A percentile compares a stretch with the other conserved stretches of the same genome.
phyloP scores from a whole-genome alignment of 2,329 filamentous ascomycete genomes.

The Colletotrichum gloeosporioides region DNA sequence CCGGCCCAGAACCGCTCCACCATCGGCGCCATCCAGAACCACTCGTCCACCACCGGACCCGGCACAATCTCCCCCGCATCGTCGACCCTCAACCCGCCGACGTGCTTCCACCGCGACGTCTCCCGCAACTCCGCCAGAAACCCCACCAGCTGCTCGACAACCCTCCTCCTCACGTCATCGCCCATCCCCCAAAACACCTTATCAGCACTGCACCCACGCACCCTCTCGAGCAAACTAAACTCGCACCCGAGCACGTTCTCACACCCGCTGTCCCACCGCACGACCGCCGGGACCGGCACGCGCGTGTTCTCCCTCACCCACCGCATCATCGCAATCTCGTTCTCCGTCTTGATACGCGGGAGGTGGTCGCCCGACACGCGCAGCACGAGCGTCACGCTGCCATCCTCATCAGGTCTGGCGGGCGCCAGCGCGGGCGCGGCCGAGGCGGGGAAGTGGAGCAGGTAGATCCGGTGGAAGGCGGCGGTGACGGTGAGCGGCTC shows the following conservation, averaged over 20 bases:
- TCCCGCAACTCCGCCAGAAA: conserved; percentile 27
- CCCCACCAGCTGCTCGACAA: conserved; percentile 34
- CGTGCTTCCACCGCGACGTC: background rate
- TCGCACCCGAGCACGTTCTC: conserved; percentile 43
- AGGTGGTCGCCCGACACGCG: conserved; percentile 40
- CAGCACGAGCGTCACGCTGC: conserved; percentile 28
- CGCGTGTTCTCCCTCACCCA: conserved; percentile 34
- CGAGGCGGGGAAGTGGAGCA: conserved; percentile 21
- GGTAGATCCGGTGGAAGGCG: conserved; percentile 31
- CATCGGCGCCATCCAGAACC: conserved; percentile 38
- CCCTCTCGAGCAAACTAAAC: conserved; percentile 43
- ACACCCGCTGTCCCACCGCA: conserved; percentile 34
- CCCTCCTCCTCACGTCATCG: conserved; percentile 31
- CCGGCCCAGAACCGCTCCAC: conserved; percentile 30
- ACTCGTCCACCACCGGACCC: conserved; percentile 37
- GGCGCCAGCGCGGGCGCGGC: background rate
- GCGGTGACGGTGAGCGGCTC: conserved; percentile 24
- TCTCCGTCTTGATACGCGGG: conserved; percentile 38
- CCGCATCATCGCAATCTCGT: conserved; percentile 41
- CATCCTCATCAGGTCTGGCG: background rate
- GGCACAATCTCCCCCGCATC: conserved; percentile 13
- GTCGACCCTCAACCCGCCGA: conserved; percentile 23
- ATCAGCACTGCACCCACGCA: conserved; percentile 29
- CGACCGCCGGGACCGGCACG: conserved; percentile 37
- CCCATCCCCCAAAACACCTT: conserved; percentile 31